phyloP scores from a whole-genome alignment of 768 basidiomycete species.

The Rhodotorula paludigena region DNA sequence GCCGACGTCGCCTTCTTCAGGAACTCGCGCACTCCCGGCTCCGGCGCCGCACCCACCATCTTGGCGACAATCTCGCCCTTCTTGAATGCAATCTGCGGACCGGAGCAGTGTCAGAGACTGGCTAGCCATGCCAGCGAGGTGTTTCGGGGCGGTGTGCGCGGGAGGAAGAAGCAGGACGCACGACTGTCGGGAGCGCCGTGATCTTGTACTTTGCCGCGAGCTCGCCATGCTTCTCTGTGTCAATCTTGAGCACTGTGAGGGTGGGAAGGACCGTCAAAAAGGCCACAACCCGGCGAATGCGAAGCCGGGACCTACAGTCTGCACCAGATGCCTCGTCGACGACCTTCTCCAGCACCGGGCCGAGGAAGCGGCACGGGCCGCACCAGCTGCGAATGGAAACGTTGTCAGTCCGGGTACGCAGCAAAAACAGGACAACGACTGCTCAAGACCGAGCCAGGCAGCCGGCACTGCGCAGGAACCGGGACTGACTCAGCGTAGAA shows the following conservation, averaged over 20 bases:
- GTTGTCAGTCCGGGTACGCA: neutral
- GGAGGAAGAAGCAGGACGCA: neutral
- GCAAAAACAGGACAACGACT: no score
- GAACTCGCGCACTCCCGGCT: constrained; percentile 24
- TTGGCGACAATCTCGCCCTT: constrained; percentile 26
- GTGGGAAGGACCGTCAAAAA: neutral
- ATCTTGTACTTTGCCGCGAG: constrained; percentile 32
- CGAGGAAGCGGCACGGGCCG: constrained; percentile 24
- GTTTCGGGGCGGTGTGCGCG: neutral
- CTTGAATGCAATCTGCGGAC: constrained; percentile 30
- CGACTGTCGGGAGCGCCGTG: constrained; percentile 22
- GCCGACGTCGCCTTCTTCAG: constrained; percentile 13
- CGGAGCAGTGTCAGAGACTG: neutral
- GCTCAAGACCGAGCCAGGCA: neutral
- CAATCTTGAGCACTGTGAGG: constrained; percentile 28
- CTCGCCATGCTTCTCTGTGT: constrained; percentile 27
- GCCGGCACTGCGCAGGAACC: no score
- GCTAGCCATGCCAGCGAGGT: no score
- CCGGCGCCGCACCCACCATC: constrained; percentile 24
- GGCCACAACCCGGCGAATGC: no score
- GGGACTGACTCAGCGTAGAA: constrained; percentile 34
- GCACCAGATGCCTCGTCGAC: constrained; percentile 8
- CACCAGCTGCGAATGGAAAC: constrained; percentile 8
- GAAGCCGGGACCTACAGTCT: constrained; percentile 21
- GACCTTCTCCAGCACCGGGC: constrained; percentile 26